phyloP scores from a whole-genome alignment of 805 yeast genomes.

The Ogataea paraovalis region DNA sequence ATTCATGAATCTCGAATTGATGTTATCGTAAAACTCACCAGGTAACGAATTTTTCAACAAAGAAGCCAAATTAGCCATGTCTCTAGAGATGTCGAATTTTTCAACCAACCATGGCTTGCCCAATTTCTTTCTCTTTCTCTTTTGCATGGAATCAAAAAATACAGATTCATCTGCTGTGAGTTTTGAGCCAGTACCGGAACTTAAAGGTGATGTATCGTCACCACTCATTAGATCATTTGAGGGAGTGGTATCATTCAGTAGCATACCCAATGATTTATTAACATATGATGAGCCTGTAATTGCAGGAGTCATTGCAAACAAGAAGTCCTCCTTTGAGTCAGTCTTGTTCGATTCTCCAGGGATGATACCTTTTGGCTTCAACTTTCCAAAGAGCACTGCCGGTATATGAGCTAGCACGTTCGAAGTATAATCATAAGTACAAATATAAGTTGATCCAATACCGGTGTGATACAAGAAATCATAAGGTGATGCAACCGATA shows the following conservation, averaged over 20 bases:
- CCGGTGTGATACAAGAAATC: slow-evolving; percentile 54
- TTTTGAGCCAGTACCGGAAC: not conserved
- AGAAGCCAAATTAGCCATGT: slow-evolving; percentile 43
- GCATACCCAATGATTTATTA: slow-evolving; percentile 4
- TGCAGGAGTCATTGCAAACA: slow-evolving; percentile 5
- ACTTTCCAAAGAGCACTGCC: slow-evolving; percentile 50
- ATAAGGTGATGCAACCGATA: slow-evolving; percentile 62
- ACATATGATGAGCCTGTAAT: slow-evolving; percentile 1
- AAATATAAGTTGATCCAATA: slow-evolving; percentile 53
- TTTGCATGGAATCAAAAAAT: not conserved
- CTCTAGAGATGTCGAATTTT: slow-evolving; percentile 45
- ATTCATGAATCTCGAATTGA: slow-evolving; percentile 3
- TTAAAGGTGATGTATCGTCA: not conserved
- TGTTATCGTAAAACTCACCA: slow-evolving; percentile 7
- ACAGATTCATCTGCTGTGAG: not conserved
- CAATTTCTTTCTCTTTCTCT: slow-evolving; percentile 13
- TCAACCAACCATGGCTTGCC: slow-evolving; percentile 53
- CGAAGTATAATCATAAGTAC: slow-evolving; percentile 57
- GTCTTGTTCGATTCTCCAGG: slow-evolving; percentile 43
- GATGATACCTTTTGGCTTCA: slow-evolving; percentile 48
- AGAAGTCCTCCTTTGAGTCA: slow-evolving; percentile 6
- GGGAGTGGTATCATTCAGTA: slow-evolving; percentile 3
- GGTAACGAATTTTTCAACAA: slow-evolving; percentile 39
- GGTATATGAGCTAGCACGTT: slow-evolving; percentile 47
- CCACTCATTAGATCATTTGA: not conserved